These are phyloP conservation scores for Chalciporus chontae DNA, from an alignment of 768 basidiomycete species.

Conservation along the genomic window DNA sequence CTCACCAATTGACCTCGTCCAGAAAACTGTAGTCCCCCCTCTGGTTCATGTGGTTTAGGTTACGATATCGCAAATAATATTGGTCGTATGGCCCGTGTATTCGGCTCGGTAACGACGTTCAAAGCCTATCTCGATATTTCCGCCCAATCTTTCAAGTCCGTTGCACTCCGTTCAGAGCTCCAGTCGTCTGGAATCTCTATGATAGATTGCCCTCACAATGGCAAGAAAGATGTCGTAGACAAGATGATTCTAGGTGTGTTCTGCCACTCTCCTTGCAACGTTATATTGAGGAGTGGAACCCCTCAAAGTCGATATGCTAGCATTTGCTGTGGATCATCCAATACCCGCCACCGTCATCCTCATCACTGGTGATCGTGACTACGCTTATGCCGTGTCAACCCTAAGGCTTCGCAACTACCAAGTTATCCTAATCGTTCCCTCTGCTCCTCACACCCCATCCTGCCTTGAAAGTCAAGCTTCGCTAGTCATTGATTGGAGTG, in stretches of 20 bases:
- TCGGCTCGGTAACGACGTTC: slow-evolving; percentile 47
- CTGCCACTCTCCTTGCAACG: not conserved
- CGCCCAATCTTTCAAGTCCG: slow-evolving; percentile 34
- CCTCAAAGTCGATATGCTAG: slow-evolving; percentile 59
- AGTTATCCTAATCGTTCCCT: slow-evolving; percentile 48
- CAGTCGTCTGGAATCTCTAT: slow-evolving; percentile 44
- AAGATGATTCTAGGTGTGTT: slow-evolving; percentile 44
- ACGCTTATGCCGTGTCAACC: slow-evolving; percentile 58
- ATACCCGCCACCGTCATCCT: slow-evolving; percentile 53
- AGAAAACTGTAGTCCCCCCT: slow-evolving; percentile 33
- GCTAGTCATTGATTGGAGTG: slow-evolving; percentile 47
- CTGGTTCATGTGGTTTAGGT: slow-evolving; percentile 33
- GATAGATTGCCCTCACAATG: slow-evolving; percentile 33
- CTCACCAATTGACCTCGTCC: slow-evolving; percentile 8
- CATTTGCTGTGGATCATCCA: slow-evolving; percentile 60
- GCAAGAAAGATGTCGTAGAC: slow-evolving; percentile 38
- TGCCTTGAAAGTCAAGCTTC: slow-evolving; percentile 56
- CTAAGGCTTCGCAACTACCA: slow-evolving; percentile 52
- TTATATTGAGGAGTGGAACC: slow-evolving; percentile 3
- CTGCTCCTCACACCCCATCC: slow-evolving; percentile 34
- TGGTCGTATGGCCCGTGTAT: slow-evolving; percentile 40
- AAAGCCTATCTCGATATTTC: slow-evolving; percentile 53
- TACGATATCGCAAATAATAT: slow-evolving; percentile 43
- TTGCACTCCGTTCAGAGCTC: slow-evolving; percentile 37
- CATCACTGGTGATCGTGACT: slow-evolving; percentile 66